Evolutionary conservation across 208 protist species (phyloP), one percentile per base, ranked within the genome.

Genomic region (Leishmania amazonensis): DNA sequence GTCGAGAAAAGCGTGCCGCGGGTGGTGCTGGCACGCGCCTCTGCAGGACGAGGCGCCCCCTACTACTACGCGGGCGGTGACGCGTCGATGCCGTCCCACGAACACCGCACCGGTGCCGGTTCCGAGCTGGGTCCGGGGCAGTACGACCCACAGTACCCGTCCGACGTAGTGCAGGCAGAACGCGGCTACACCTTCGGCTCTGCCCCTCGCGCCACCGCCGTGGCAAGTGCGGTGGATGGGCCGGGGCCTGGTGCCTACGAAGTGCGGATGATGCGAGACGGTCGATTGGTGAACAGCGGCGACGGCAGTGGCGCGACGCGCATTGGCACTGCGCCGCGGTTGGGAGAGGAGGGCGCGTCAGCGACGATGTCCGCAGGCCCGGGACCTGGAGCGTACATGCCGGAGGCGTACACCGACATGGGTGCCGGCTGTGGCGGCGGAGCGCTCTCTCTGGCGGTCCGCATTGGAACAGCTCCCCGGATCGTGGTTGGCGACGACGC

Each of bases 191-290:
- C 58, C 45, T 85, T 85, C 51, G 68, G 76, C 58, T 77, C 76
- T 2, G 81, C 81, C 4, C 70, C 76, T 58, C 81, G 81, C 24
- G 42, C 42, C 11, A 15, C 53, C 19, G 53, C 13, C 57, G 71
- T 57, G 42, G 75, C 38, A 28, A n/a, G 40, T 17, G 75, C 7
- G 15, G 21, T 40, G 57, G 73, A 64, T 31, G 78, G 65, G 42
- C 90, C 88, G 58, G 90, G 90, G 31, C 90, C 90, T 1, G 90
- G 90, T n/a, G 79, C 88, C 75, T 90, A 90, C 65, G 83, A 86
- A 21, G 77, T 82, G 38, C 62, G 49, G 15, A 1, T 77, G 54
- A 65, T 60, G 57, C 76, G 78, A n/a, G 77, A 82, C 40, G 82
- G 76, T 45, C 49, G 58, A 19, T 45, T 60, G 2, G 45, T 72